Percentiles rank a stretch among this genome's conserved stretches.
These are phyloP conservation scores for Coemansia guatemalensis DNA, from an alignment of 192 early-diverging fungal genomes.

Conservation along the genomic window DNA sequence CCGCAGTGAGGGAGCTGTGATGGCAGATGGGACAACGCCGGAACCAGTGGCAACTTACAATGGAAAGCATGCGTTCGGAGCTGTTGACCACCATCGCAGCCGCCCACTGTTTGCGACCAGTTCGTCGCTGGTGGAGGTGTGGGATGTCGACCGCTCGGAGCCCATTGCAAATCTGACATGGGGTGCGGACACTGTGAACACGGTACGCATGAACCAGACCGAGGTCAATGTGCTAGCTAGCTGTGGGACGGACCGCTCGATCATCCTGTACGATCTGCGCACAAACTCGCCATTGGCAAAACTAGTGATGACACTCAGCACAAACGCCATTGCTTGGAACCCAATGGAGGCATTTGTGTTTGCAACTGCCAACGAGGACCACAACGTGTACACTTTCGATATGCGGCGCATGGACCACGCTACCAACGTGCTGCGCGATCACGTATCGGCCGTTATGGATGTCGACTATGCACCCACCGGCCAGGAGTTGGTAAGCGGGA, in stretches of 20 bases:
- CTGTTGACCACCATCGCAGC: conserved; percentile 88
- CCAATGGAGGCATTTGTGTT: conserved; percentile 99
- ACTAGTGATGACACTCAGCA: conserved; percentile 76
- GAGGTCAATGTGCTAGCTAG: conserved; percentile 92
- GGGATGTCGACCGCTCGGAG: conserved; percentile 85
- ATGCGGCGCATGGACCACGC: conserved; percentile 93
- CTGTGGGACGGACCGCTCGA: conserved; percentile 90
- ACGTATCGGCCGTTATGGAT: conserved; percentile 96
- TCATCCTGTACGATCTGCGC: conserved; percentile 93
- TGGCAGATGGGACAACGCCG: conserved; percentile 26
- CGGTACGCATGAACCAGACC: conserved; percentile 96
- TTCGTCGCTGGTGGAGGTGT: conserved; percentile 82
- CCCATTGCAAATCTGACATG: conserved; percentile 83
- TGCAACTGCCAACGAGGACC: conserved; percentile 94
- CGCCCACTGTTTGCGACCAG: conserved; percentile 87
- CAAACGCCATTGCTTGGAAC: conserved; percentile 98
- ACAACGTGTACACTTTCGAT: conserved; percentile 96
- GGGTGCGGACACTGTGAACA: conserved; percentile 93
- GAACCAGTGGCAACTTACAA: conserved; percentile 75
- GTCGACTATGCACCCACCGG: conserved; percentile 98
- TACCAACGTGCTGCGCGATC: conserved; percentile 87
- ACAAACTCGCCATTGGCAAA: conserved; percentile 86
- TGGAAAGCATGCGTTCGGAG: conserved; percentile 76
- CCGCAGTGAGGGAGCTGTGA: conserved; percentile 48
- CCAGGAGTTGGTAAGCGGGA: conserved; percentile 90